Percentiles rank a stretch among this genome's conserved stretches.
These are phyloP conservation scores for Scleroderma bovista DNA, from an alignment of 768 basidiomycete genomes.

Conservation along the genomic window DNA sequence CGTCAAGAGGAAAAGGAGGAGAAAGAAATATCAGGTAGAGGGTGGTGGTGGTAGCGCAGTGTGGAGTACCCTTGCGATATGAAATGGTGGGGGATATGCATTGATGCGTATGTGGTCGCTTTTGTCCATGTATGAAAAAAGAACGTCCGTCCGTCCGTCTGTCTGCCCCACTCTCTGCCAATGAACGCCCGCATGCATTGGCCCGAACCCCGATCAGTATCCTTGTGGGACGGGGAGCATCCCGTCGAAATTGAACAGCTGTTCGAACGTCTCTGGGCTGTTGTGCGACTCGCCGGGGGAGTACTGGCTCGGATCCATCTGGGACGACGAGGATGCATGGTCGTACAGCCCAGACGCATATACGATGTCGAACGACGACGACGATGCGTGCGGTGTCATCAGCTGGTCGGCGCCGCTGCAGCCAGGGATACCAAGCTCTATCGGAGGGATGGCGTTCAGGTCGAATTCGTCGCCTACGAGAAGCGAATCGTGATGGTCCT, in stretches of 20 bases:
- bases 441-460: conserved; percentile 55
- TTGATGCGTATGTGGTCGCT: conserved; percentile 25
- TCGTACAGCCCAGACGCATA: conserved; percentile 18
- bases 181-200: conserved; percentile 35
- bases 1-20: not conserved
- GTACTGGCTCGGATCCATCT: conserved; percentile 31
- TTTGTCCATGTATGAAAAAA: conserved; percentile 19
- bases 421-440: conserved; percentile 53
- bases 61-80: conserved; percentile 23
- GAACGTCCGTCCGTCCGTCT: conserved; percentile 18
- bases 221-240: conserved; percentile 30
- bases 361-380: conserved; percentile 14
- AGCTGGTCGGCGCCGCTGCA: conserved; percentile 30
- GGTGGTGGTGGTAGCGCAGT: conserved; percentile 9
- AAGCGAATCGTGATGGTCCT: conserved; percentile 28
- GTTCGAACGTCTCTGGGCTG: conserved; percentile 31
- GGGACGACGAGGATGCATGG: too few species aligned
- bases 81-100: too few species aligned
- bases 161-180: conserved; percentile 20
- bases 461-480: conserved; percentile 64
- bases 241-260: conserved; percentile 32
- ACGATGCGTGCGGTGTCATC: conserved; percentile 4
- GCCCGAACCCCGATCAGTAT: conserved; percentile 24
- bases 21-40: conserved; percentile 11
- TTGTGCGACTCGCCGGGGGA: conserved; percentile 16